Conservation (phyloP, 148 eudicot species). For the Cornus suecica region DNA sequence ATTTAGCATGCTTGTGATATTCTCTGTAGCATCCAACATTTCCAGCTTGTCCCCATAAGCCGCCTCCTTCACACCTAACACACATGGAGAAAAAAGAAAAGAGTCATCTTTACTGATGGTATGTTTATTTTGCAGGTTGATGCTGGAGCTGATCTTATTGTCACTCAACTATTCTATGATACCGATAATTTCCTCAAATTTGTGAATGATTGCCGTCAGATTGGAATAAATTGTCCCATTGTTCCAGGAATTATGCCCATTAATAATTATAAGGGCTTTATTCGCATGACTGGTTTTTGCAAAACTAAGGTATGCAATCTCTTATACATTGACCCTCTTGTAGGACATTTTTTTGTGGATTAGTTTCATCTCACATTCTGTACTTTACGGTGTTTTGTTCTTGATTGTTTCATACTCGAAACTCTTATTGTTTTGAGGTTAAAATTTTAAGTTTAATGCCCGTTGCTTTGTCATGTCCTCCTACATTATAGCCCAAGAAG, state of each 20-base stretch:
- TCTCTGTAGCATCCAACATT: no score
- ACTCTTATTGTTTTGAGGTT: neutral
- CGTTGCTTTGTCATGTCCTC: neutral
- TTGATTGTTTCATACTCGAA: neutral
- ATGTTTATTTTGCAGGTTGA: slow-evolving; percentile 61
- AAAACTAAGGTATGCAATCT: slow-evolving; percentile 73
- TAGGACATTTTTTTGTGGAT: neutral
- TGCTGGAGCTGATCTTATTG: slow-evolving; percentile 94
- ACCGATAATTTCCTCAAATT: slow-evolving; percentile 84
- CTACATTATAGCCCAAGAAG: neutral
- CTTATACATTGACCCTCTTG: neutral
- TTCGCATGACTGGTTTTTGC: slow-evolving; percentile 97
- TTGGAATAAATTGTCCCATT: slow-evolving; percentile 89
- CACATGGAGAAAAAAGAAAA: neutral
- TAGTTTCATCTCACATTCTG: neutral
- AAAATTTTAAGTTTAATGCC: neutral
- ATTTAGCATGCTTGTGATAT: no score
- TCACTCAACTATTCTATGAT: slow-evolving; percentile 94
- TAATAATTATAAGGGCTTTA: slow-evolving; percentile 87
- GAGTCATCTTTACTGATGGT: slow-evolving; percentile 2
- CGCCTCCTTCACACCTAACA: neutral
- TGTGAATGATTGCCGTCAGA: slow-evolving; percentile 87
- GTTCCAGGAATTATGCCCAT: slow-evolving; percentile 99
- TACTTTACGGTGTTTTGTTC: neutral
- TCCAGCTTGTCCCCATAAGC: neutral